phyloP scores from a whole-genome alignment of 768 basidiomycete species.

The Phanerochaete sordida region DNA sequence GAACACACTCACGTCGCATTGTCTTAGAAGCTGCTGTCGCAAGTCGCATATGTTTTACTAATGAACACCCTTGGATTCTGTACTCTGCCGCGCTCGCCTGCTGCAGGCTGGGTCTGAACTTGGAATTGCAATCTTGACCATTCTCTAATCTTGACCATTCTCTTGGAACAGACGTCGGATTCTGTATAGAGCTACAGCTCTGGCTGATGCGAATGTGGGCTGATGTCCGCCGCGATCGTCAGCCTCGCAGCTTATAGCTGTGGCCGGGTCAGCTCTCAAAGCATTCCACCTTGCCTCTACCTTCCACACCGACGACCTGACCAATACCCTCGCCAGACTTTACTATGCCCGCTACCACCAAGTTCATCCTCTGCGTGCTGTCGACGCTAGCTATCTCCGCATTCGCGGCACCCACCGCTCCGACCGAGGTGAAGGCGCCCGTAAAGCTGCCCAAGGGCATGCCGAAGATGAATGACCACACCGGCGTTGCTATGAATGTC shows the following conservation, averaged over 20 bases:
- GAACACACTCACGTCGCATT: background rate
- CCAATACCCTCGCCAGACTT: background rate
- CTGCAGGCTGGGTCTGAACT: background rate
- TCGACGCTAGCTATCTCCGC: background rate
- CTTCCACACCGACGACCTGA: background rate
- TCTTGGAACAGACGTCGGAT: too few species aligned
- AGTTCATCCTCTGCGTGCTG: background rate
- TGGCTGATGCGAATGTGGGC: too few species aligned
- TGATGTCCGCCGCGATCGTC: too few species aligned
- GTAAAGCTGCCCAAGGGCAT: background rate
- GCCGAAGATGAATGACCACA: background rate
- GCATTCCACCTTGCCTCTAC: background rate
- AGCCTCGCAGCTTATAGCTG: too few species aligned
- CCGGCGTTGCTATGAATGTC: background rate
- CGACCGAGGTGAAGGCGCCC: background rate
- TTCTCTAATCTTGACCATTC: too few species aligned
- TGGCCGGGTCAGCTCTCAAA: too few species aligned
- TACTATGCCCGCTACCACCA: background rate
- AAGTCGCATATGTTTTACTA: constrained; percentile 1
- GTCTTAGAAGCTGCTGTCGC: background rate
- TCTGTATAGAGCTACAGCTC: too few species aligned
- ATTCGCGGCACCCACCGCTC: background rate
- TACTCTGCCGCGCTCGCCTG: background rate
- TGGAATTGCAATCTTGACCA: background rate
- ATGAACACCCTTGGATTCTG: background rate